Conservation (phyloP, 2,329 filamentous ascomycete genomes). For the Phyllosticta capitalensis region DNA sequence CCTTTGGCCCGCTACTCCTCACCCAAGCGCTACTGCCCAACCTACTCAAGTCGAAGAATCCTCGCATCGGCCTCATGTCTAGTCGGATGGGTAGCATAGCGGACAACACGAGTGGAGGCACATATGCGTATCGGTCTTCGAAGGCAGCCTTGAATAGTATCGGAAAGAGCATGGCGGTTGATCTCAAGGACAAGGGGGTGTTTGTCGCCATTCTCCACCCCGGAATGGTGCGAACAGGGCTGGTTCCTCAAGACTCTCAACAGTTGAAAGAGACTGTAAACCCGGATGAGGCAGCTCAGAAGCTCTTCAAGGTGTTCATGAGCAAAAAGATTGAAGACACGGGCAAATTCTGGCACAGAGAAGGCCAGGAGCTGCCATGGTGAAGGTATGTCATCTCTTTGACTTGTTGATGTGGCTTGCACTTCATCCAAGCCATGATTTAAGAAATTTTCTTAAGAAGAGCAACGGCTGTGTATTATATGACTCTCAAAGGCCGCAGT, state of each 20-base stretch:
- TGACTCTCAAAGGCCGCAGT: no score
- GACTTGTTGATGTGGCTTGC: neutral
- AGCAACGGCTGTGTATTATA: neutral
- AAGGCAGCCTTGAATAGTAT: slow-evolving; percentile 39
- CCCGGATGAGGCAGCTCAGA: slow-evolving; percentile 36
- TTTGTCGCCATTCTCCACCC: slow-evolving; percentile 36
- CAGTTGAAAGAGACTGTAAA: slow-evolving; percentile 30
- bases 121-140: slow-evolving; percentile 35
- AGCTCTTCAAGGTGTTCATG: slow-evolving; percentile 34
- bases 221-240: slow-evolving; percentile 32
- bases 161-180: slow-evolving; percentile 35
- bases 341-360: slow-evolving; percentile 37
- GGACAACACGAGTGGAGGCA: slow-evolving; percentile 34
- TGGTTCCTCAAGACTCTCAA: slow-evolving; percentile 17
- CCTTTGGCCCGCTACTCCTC: slow-evolving; percentile 36
- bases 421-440: neutral
- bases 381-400: slow-evolving; percentile 13
- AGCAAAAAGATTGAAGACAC: slow-evolving; percentile 32
- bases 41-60: slow-evolving; percentile 22
- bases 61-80: slow-evolving; percentile 33
- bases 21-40: slow-evolving; percentile 37
- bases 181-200: slow-evolving; percentile 31
- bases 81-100: slow-evolving; percentile 35
- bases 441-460: neutral
- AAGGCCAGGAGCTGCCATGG: slow-evolving; percentile 36